Base-by-base conservation (phyloP, 495 filamentous ascomycete species). In the Amniculicola lignicola region DNA sequence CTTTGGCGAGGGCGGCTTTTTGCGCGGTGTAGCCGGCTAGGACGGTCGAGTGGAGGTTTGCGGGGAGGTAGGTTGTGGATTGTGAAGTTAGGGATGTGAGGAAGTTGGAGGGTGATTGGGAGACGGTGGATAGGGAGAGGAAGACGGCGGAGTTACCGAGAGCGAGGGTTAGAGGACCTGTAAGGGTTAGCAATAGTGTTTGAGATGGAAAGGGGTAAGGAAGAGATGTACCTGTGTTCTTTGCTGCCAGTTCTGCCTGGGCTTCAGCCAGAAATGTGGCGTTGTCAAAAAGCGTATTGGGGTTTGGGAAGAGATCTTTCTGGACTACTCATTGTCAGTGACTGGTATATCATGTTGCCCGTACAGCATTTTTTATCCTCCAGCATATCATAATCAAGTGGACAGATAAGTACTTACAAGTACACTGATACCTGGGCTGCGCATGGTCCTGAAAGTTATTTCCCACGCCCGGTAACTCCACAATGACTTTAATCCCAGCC, bases 11-110 rank as follows among this genome's bases (percentile, higher is more conserved):
- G 25, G 70, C 58, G 23, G 67, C 62, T 69, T 75, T 76, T 51
- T 79, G 76, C 15, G 71, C 74, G 29, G 40, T 50, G 62, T 77
- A 77, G 18, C 76, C 75, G 10, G 70, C 74, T n/a, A 69, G 54
- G 0, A 77, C 70, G 12, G 73, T 70, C 0, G 65, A 51, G 49
- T 74, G 56, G 16, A 69, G 69, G 21, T 57, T 67, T 0, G 67
- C 25, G 0, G 73, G 73, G 18, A 78, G 66, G 27, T 69, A 61
- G 10, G 61, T 47, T 4, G 63, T 62, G 50, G 74, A 68, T 41
- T 76, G 43, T 14, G 25, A n/a, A 25, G 10, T 2, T 3, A 31
- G 22, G 4, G 15, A 3, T 11, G 43, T n/a, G 11, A 16, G 42
- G 25, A 49, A 49, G 31, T 19, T 16, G 10, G 35, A 4, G 21